Conservation (phyloP, 495 filamentous ascomycete genomes). For the Sporormia fimetaria region DNA sequence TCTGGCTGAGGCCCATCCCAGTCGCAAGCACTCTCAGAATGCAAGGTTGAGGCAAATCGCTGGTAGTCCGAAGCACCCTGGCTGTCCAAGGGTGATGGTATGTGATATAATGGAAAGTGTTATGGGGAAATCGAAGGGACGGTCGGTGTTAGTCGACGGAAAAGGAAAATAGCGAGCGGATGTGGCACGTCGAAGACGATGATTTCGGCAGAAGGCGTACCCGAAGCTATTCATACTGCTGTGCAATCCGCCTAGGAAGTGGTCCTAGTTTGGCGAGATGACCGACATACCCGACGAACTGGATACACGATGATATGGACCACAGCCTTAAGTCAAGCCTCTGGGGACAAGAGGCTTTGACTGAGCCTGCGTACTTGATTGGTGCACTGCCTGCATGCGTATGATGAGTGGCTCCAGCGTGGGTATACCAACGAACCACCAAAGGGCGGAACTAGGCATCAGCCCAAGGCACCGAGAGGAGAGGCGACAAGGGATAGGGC, state of each 20-base stretch:
- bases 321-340: conserved; percentile 26
- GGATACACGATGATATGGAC: conserved; percentile 18
- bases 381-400: conserved; percentile 6
- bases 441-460: conserved; percentile 22
- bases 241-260: conserved; percentile 3
- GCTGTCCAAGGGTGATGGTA: no score
- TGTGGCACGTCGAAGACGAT: conserved; percentile 5
- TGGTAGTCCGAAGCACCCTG: no score
- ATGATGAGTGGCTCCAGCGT: conserved; percentile 17
- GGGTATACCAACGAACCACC: conserved; percentile 18
- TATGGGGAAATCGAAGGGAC: no score
- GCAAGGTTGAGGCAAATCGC: no score
- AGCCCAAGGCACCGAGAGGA: conserved; percentile 3
- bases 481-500: conserved; percentile 4
- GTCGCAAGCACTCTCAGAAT: no score
- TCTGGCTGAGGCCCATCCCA: no score
- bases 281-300: conserved; percentile 10
- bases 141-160: no score
- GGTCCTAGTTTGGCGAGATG: conserved; percentile 2
- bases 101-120: no score
- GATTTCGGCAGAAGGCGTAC: conserved; percentile 2
- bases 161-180: conserved; percentile 9
- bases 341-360: conserved; percentile 19
- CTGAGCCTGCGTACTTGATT: conserved; percentile 15
- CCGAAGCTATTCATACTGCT: conserved; percentile 13